Evolutionary conservation across 768 basidiomycete genomes (phyloP), one percentile per base, ranked within the genome.

Genomic region (Auricularia sp.): DNA sequence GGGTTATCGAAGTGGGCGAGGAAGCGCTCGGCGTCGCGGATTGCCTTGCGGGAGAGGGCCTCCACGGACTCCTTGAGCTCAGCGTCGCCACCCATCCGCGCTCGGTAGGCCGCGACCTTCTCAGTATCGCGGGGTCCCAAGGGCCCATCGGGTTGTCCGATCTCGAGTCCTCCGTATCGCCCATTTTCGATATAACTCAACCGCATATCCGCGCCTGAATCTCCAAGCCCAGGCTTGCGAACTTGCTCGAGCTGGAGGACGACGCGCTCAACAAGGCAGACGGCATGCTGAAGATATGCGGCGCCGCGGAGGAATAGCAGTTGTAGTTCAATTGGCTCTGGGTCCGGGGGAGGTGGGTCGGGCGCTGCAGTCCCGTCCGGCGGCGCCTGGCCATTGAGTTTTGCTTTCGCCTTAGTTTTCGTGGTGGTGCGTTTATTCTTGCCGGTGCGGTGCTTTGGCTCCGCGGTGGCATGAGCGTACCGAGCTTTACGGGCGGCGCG

Each of bases 291-390:
- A 2, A 94, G 80, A 74, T 90, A 88, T 2, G 92, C 86, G 3
- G 90, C 87, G 2, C 89, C 93, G 58, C 93, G 86, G 35, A 92
- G 78, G 77, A 95, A 95, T 36, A 92, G 75, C 29, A 90, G 77
- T 70, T 94, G 93, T 0, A 85, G 87, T 71, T 95, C 93, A 64
- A 94, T 85, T 44, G 94, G 90, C 65, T 93, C 90, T 0, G 93
- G 92, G 11, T 90, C 88, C 67, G 80, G 73, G 0, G 78, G 76
- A 62, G 29, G 24, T 29, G 56, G 56, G 1, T 69, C 69, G 35
- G 78, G 69, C 0, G 77, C 77, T 67, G 84, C 82, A 0, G 87
- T 89, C 4, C 90, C 89, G 69, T 80, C 83, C 2, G 84, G 82
- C 0, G 87, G 86, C 1, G 87, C 86, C 73, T 87, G 87, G 0